Base-by-base conservation (phyloP, 371 early-diverging fungal species). In the Sporodiniella umbellata region DNA sequence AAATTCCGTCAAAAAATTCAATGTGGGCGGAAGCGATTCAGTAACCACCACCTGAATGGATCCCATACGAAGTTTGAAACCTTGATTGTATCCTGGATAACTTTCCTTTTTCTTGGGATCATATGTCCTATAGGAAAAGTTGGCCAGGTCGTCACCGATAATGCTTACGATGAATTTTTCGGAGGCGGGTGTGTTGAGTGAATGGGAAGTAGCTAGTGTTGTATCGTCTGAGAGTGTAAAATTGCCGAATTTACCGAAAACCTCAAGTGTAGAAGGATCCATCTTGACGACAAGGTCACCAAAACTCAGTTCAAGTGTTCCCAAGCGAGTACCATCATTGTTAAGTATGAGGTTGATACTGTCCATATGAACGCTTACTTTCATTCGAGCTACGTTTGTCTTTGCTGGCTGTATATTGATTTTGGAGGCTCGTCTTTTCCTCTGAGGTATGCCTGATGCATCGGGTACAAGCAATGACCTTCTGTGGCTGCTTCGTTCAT, bases 81-180 rank as follows among this genome's bases (percentile, higher is more conserved):
- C 60, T 8, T 80, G 74, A 35, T 91, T 84, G 57, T 87, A 90
- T 4, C 90, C 90, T 0, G 90, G 87, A 45, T 76, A 87, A n/a
- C 10, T 18, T 3, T 54, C 26, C 0, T 51, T 2, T 1, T 56
- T 45, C 0, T 51, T 44, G 3, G 55, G 48, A 48, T 85, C 79
- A 49, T 76, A 88, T 0, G 88, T 88, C 42, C 87, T 79, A 60
- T 83, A 91, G 0, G 61, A 64, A 47, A 94, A 88, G 40, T 85
- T 78, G 4, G 86, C 85, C n/a, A 89, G 67, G 28, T 89, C 83
- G 24, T 86, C 85, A 4, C 90, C 89, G 19, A 86, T 83, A 47
- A 94, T 85, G 8, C 69, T 70, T 10, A 93, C 64, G 3, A 91
- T 68, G 44, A 78, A 60, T 6, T 72, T 64, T 31, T 68, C 60